Evolutionary conservation across 305 asterid genomes (phyloP).

Genomic region (Solanum hybrid): DNA sequence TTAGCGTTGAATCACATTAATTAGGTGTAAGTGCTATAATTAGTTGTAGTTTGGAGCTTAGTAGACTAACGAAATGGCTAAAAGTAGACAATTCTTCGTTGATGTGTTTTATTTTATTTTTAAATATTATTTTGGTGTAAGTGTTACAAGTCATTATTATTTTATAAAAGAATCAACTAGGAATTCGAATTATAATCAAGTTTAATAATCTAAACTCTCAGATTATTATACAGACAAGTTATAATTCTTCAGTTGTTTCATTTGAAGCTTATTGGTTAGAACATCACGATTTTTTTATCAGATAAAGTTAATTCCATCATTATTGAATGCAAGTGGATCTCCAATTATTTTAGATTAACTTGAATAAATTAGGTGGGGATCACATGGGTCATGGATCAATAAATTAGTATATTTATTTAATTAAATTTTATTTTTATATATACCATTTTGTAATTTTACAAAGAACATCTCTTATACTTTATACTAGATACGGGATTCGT

Average conservation of each 20-base stretch:
- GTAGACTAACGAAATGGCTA: neutral
- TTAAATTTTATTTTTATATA: neutral
- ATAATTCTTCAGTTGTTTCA: neutral
- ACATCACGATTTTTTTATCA: neutral
- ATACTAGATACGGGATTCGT: too few relatives aligned
- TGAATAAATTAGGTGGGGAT: neutral
- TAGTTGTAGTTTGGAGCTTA: neutral
- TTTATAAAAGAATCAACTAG: neutral
- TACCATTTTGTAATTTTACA: neutral
- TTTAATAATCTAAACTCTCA: neutral
- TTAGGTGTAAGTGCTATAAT: neutral
- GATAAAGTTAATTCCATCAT: neutral
- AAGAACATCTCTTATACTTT: neutral
- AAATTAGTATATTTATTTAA: neutral
- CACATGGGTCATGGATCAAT: neutral
- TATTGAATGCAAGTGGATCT: neutral
- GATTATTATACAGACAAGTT: neutral
- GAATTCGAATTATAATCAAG: neutral
- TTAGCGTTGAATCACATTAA: neutral
- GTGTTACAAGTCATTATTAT: too few relatives aligned
- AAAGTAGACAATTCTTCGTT: neutral
- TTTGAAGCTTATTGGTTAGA: neutral
- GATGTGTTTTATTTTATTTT: neutral
- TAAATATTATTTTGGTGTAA: neutral
- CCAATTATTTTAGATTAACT: neutral